Base-by-base conservation (phyloP, 345 rosid species). In the Excoecaria cochinchinensis region DNA sequence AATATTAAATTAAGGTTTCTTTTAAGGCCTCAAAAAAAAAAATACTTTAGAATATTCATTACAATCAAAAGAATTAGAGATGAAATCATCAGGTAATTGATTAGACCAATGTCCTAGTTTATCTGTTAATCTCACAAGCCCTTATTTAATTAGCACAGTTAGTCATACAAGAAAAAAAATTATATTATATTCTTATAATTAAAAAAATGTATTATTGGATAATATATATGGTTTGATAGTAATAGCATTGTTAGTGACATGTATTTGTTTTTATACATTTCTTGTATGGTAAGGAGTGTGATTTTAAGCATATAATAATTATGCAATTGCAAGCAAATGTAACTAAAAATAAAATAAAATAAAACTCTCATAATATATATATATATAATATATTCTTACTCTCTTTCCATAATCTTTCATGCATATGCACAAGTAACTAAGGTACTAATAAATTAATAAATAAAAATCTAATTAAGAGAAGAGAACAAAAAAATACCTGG, bases 161-260 rank as follows among this genome's bases (percentile, higher is more conserved):
- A 69, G 16, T 74, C 69, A 73, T 65, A 24, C 77, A 82, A 63
- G 81, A 50, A 77, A 79, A 67, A 19, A 79, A 67, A 19, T 0
- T 24, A 58, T 22, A 21, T 8, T 24, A 10, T 63, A 40, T 31
- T 25, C 31, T 42, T 22, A 31, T 36, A 25, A 51, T 31, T 31
- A 73, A 8, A 44, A 39, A 31, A 31, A 24, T 25, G 15, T 64
- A 39, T 21, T 44, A 42, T 65, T 65, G 69, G 52, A 65, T 65
- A 47, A 13, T 0, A 44, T 6, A 14, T 42, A 53, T 31, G 1
- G 22, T 17, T 13, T 36, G 59, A 61, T 38, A 48, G 22, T n/a
- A 10, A 50, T 47, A 73, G 13, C 55, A 52, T 40, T 66, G 55
- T 8, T 53, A 65, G 63, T 53, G 77, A 22, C 71, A 52, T 39